These are phyloP conservation scores for Orbilia javanica DNA, from an alignment of 2,329 filamentous ascomycete species.

Conservation along the genomic window DNA sequence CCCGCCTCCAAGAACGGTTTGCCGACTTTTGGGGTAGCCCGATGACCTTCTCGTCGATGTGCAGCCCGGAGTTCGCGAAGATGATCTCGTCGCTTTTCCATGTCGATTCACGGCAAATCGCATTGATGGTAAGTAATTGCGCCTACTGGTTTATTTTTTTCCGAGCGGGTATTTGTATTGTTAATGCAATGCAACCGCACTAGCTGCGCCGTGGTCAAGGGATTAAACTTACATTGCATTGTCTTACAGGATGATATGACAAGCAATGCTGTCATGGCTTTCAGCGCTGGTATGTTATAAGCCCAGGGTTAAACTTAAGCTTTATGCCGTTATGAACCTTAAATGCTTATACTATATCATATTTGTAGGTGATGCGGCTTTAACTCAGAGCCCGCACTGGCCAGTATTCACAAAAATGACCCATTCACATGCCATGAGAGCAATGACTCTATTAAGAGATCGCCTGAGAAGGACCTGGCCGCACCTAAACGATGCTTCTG, in stretches of 20 bases:
- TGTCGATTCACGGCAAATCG: slow-evolving; percentile 55
- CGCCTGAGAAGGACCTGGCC: slow-evolving; percentile 50
- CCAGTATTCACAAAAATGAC: slow-evolving; percentile 54
- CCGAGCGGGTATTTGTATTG: not conserved
- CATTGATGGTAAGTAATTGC: slow-evolving; percentile 51
- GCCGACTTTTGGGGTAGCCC: slow-evolving; percentile 54
- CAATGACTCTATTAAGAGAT: slow-evolving; percentile 44
- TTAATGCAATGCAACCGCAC: slow-evolving; percentile 8
- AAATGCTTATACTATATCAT: slow-evolving; percentile 17
- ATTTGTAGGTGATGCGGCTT: slow-evolving; percentile 45
- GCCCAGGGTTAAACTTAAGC: slow-evolving; percentile 24
- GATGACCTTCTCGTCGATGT: slow-evolving; percentile 52
- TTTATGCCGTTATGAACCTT: not conserved
- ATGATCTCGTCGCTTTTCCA: slow-evolving; percentile 53
- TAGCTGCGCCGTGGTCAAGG: not conserved
- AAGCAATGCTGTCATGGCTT: slow-evolving; percentile 58
- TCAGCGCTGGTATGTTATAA: slow-evolving; percentile 44
- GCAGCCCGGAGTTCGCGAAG: slow-evolving; percentile 46
- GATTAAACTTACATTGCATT: slow-evolving; percentile 40
- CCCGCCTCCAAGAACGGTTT: slow-evolving; percentile 55
- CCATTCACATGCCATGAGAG: slow-evolving; percentile 52
- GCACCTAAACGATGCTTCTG: slow-evolving; percentile 53
- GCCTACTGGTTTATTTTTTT: not conserved
- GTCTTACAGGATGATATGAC: slow-evolving; percentile 55
- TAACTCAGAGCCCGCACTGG: slow-evolving; percentile 56